A percentile compares a stretch with the other conserved stretches of the same genome.
Evolutionary conservation across 192 early-diverging fungal genomes (phyloP).

Genomic region (Coemansia sp.): DNA sequence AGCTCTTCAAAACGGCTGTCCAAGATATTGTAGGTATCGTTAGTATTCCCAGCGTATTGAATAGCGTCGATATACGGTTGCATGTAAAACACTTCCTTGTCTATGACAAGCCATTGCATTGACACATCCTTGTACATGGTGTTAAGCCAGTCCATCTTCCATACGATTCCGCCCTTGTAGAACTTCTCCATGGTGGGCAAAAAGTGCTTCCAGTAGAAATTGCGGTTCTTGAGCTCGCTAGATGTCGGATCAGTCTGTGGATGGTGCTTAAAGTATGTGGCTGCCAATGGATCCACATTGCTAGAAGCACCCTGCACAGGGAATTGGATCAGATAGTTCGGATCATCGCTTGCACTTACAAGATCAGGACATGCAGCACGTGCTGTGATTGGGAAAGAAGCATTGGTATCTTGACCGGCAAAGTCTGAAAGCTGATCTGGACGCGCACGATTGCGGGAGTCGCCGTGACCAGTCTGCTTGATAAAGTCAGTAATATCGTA

Average conservation of each 20-base stretch:
- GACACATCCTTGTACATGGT: constrained; percentile 51
- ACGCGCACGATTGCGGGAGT: constrained; percentile 10
- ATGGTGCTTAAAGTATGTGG: constrained; percentile 27
- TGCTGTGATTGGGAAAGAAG: constrained; percentile 62
- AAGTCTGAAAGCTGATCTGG: constrained; percentile 27
- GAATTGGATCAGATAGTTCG: constrained; percentile 22
- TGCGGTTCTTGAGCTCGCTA: constrained; percentile 20
- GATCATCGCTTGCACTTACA: constrained; percentile 13
- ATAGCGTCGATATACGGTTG: constrained; percentile 56
- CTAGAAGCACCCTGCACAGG: constrained; percentile 14
- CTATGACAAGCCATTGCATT: constrained; percentile 59
- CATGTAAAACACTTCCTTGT: constrained; percentile 67
- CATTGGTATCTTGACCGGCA: constrained; percentile 55
- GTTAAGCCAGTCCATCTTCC: constrained; percentile 56
- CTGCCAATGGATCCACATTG: constrained; percentile 8
- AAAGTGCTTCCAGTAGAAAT: constrained; percentile 26
- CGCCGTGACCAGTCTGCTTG: constrained; percentile 50
- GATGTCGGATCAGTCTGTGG: constrained; percentile 18
- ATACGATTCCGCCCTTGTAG: constrained; percentile 65
- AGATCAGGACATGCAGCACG: constrained; percentile 59
- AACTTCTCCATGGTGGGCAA: constrained; percentile 32
- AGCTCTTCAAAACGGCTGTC: constrained; percentile 20
- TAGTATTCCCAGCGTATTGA: constrained; percentile 18
- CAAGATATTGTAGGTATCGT: constrained; percentile 59
- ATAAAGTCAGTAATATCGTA: constrained; percentile 66